These are phyloP conservation scores for Trichoderma koningii DNA, from an alignment of 2,329 filamentous ascomycete species.

Conservation along the genomic window DNA sequence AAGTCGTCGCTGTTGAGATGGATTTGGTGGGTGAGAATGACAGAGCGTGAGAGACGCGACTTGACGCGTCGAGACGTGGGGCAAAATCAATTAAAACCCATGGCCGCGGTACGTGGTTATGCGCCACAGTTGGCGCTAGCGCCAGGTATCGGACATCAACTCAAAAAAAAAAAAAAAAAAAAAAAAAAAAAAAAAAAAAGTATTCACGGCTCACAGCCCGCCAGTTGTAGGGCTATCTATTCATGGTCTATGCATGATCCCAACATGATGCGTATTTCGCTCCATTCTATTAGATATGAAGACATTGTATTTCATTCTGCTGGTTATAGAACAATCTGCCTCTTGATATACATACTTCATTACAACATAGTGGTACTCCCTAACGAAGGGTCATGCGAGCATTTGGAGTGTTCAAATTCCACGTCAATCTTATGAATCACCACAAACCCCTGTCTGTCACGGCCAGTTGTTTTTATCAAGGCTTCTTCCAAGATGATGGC, in stretches of 20 bases:
- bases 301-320: too few relatives aligned
- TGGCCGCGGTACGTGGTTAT: background rate
- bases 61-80: slow-evolving; percentile 36
- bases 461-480: background rate
- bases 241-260: too few relatives aligned
- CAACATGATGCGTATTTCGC: too few relatives aligned
- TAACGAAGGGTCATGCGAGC: background rate
- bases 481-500: background rate
- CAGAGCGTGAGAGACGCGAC: slow-evolving; percentile 39
- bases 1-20: background rate
- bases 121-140: background rate
- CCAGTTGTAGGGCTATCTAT: background rate
- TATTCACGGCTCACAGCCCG: background rate
- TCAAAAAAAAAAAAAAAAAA: background rate
- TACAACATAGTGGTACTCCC: background rate
- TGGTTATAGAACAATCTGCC: too few relatives aligned
- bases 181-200: background rate
- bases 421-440: background rate
- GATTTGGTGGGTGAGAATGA: background rate
- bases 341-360: too few relatives aligned
- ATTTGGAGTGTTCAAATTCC: background rate
- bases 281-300: too few relatives aligned
- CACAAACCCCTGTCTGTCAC: background rate
- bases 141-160: slow-evolving; percentile 1
- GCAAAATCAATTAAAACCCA: slow-evolving; percentile 34